Evolutionary conservation across 176 grass and related monocot species (phyloP).

Genomic region (Phoenix dactylifera): DNA sequence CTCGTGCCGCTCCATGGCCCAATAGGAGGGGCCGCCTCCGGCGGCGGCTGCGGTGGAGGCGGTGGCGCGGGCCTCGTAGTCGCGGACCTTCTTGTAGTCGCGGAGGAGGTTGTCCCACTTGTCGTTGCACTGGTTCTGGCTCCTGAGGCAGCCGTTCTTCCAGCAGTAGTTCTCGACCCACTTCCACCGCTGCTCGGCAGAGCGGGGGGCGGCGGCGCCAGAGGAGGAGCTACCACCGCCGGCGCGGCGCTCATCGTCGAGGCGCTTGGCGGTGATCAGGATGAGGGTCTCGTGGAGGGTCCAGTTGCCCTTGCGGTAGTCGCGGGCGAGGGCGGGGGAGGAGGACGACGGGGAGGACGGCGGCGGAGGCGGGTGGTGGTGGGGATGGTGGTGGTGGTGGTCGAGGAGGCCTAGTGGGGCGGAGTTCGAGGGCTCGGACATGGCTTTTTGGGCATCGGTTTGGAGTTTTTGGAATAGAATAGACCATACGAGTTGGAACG

Average conservation of each 20-base stretch:
- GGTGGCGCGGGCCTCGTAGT: constrained; percentile 55
- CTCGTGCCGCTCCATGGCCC: constrained; percentile 83
- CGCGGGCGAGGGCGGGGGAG: constrained; percentile 38
- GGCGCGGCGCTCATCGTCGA: constrained; percentile 79
- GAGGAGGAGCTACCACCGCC: not conserved
- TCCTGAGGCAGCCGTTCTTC: constrained; percentile 80
- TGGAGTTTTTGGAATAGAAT: too few species aligned
- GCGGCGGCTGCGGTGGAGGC: not conserved
- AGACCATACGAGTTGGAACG: too few species aligned
- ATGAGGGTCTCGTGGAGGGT: constrained; percentile 89
- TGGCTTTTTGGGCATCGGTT: constrained; percentile 33
- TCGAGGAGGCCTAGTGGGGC: constrained; percentile 27
- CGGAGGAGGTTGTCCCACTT: constrained; percentile 99
- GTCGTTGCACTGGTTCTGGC: constrained; percentile 99
- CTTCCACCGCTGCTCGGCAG: constrained; percentile 96
- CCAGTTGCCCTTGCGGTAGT: constrained; percentile 99
- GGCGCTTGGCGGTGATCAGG: constrained; percentile 86
- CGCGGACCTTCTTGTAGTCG: constrained; percentile 99
- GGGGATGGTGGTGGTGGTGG: constrained; percentile 20
- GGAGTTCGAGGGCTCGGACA: constrained; percentile 34
- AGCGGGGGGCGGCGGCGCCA: constrained; percentile 21
- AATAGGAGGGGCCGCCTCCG: constrained; percentile 40
- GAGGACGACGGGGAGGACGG: constrained; percentile 34
- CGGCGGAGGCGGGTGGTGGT: constrained; percentile 18
- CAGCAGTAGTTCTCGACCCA: constrained; percentile 99